These are phyloP conservation scores for Xerocomus amazonicus DNA, from an alignment of 1,284 basidiomycete genomes.

Conservation along the genomic window DNA sequence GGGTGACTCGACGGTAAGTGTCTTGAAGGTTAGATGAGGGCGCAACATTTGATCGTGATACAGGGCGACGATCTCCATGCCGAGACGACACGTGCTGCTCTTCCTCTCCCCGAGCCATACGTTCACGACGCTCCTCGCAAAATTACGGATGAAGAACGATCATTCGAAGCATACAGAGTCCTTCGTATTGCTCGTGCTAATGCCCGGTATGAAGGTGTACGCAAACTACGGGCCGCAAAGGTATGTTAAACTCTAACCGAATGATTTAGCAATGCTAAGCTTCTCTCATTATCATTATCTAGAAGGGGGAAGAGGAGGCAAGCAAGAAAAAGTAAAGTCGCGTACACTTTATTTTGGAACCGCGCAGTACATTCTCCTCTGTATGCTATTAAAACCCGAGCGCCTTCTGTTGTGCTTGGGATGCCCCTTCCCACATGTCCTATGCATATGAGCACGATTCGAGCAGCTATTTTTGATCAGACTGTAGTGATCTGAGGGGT, in stretches of 20 bases:
- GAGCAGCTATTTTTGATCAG: neutral
- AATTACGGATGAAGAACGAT: conserved; percentile 91
- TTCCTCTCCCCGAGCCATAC: conserved; percentile 71
- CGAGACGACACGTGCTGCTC: conserved; percentile 67
- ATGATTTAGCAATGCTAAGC: conserved; percentile 5
- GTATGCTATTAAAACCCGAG: conserved; percentile 40
- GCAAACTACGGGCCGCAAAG: conserved; percentile 80
- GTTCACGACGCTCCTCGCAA: conserved; percentile 85
- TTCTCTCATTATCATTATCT: conserved; percentile 15
- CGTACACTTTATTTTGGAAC: neutral
- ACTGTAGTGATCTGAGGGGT: conserved; percentile 13
- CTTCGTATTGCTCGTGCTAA: conserved; percentile 86
- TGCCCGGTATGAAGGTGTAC: conserved; percentile 83
- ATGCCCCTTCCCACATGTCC: conserved; percentile 4
- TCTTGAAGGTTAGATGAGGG: neutral
- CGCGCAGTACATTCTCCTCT: conserved; percentile 10
- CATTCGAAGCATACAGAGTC: conserved; percentile 84
- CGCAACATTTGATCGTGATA: conserved; percentile 4
- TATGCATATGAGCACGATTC: too few species aligned
- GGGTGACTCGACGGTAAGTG: conserved; percentile 83
- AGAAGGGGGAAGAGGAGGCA: conserved; percentile 92
- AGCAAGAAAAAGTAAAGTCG: conserved; percentile 80
- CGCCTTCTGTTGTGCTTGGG: conserved; percentile 21
- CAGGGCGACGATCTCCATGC: conserved; percentile 82
- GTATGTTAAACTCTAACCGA: conserved; percentile 40